Conservation (phyloP, 176 grass and related monocot species). For the Oryza punctata region DNA sequence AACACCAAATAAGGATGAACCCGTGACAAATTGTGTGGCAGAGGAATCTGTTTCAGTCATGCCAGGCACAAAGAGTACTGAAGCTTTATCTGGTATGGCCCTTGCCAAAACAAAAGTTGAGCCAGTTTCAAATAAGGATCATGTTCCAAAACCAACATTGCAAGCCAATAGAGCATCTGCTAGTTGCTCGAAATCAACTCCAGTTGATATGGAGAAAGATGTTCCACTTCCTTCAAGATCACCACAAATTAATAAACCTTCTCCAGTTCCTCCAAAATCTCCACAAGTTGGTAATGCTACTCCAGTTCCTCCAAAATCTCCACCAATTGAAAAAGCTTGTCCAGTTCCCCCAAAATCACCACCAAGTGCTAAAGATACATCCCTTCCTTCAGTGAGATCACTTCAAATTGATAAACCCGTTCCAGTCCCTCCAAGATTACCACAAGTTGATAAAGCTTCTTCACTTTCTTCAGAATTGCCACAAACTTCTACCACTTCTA, state of each 20-base stretch:
- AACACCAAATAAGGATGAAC: conserved; percentile 37
- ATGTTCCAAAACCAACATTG: conserved; percentile 26
- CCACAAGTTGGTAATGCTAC: conserved; percentile 20
- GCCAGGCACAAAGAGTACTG: conserved; percentile 17
- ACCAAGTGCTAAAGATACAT: conserved; percentile 40
- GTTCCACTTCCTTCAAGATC: conserved; percentile 42
- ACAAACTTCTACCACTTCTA: conserved; percentile 27
- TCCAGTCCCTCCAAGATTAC: conserved; percentile 35
- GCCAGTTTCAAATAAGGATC: conserved; percentile 47
- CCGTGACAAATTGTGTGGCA: background rate
- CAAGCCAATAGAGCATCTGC: conserved; percentile 30
- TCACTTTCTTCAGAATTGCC: conserved; percentile 28
- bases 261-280: conserved; percentile 28
- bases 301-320: conserved; percentile 31
- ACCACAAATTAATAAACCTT: conserved; percentile 10
- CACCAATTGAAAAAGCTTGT: conserved; percentile 23
- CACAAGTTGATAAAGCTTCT: conserved; percentile 46
- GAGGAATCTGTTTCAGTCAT: conserved; percentile 43
- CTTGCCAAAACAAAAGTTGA: conserved; percentile 19
- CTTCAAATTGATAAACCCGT: conserved; percentile 41
- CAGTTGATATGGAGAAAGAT: conserved; percentile 45
- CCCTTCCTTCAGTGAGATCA: conserved; percentile 38
- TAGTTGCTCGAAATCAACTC: conserved; percentile 34
- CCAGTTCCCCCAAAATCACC: conserved; percentile 24
- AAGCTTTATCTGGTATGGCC: conserved; percentile 31